These are phyloP conservation scores for Cynara cardunculus DNA, from an alignment of 129 eudicot genomes.

Conservation along the genomic window DNA sequence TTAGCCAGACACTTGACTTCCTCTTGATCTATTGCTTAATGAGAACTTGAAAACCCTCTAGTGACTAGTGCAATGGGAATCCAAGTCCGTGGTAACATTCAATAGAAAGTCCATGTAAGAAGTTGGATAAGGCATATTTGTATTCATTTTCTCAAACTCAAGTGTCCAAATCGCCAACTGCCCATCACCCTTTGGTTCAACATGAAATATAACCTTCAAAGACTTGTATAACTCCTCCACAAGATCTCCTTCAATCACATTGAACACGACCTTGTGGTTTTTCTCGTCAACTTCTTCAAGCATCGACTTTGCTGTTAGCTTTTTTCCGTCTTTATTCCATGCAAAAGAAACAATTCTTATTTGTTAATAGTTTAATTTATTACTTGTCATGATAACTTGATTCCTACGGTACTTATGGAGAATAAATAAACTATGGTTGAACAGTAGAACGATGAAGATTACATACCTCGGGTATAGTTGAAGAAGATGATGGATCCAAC, in stretches of 20 bases:
- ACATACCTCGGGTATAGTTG: conserved; percentile 21
- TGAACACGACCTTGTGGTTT: conserved; percentile 42
- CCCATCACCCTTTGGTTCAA: conserved; percentile 38
- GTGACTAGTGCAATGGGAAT: conserved; percentile 21
- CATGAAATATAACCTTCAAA: conserved; percentile 34
- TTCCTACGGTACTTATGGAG: no score
- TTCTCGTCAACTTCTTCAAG: conserved; percentile 52
- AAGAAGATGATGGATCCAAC: conserved; percentile 26
- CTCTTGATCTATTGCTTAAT: no score
- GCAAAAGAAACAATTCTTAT: neutral
- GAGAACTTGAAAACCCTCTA: neutral
- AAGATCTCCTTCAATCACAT: conserved; percentile 47
- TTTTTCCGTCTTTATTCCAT: conserved; percentile 28
- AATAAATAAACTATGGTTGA: no score
- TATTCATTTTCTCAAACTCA: neutral
- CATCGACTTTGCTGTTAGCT: conserved; percentile 19
- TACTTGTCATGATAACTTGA: no score
- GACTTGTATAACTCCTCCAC: conserved; percentile 36
- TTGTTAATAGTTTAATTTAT: no score
- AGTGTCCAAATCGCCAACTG: conserved; percentile 25
- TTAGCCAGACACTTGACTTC: no score
- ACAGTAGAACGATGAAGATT: neutral
- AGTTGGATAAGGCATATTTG: conserved; percentile 42
- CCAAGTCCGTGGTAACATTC: conserved; percentile 35
- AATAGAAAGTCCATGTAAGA: conserved; percentile 37